Percentiles rank a stretch among this genome's conserved stretches.
Conservation (phyloP, 257 asterid species). For the Marsdenia floribunda region DNA sequence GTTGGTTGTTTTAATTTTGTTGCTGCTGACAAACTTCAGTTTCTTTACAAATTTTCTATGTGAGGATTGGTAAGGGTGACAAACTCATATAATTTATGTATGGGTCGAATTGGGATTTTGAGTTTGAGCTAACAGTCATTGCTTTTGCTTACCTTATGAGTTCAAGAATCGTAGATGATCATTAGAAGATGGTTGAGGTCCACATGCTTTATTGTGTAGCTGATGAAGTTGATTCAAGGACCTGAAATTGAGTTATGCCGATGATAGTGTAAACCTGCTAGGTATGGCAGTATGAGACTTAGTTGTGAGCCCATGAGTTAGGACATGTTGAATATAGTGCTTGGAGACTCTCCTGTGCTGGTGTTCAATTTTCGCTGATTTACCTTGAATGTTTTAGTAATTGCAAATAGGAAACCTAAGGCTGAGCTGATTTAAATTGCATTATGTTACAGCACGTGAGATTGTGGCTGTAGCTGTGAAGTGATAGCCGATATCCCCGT, state of each 20-base stretch:
- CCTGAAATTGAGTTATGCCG: conserved; percentile 20
- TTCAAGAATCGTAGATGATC: conserved; percentile 24
- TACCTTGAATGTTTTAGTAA: not conserved
- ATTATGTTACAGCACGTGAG: conserved; percentile 45
- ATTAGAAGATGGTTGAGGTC: conserved; percentile 29
- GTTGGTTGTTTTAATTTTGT: conserved; percentile 26
- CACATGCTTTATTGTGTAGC: conserved; percentile 19
- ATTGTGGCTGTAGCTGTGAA: conserved; percentile 44
- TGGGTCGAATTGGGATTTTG: conserved; percentile 20
- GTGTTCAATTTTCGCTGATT: not conserved
- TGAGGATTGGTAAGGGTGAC: conserved; percentile 46
- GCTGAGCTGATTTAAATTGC: conserved; percentile 33
- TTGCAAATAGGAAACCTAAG: conserved; percentile 5
- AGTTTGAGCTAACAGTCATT: conserved; percentile 21
- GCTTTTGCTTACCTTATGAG: conserved; percentile 21
- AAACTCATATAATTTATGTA: conserved; percentile 21
- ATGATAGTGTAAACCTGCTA: conserved; percentile 14
- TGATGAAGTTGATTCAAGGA: conserved; percentile 30
- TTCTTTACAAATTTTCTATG: conserved; percentile 24
- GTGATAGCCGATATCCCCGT: conserved; percentile 32
- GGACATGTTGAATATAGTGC: conserved; percentile 16
- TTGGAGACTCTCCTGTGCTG: not conserved
- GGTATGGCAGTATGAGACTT: conserved; percentile 6
- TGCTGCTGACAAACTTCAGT: conserved; percentile 31
- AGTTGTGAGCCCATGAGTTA: conserved; percentile 3